Conservation (phyloP, 371 early-diverging fungal genomes). For the Nematocida ausubeli region DNA sequence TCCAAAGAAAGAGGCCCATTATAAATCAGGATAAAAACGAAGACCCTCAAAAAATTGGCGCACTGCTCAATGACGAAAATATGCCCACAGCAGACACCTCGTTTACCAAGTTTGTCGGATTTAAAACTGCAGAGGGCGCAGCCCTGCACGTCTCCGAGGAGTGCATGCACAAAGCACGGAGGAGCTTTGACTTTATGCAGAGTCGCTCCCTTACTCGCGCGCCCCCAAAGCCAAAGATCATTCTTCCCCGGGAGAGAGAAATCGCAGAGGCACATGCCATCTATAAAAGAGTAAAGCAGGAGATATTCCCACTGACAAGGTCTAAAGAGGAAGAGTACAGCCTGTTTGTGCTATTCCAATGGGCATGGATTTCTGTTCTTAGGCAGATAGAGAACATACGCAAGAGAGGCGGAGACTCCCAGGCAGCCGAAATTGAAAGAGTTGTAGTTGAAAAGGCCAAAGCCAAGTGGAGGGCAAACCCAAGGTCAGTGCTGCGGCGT, state of each 20-base stretch:
- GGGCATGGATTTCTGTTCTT: slow-evolving; percentile 38
- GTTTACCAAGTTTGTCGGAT: slow-evolving; percentile 39
- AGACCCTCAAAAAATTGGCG: background rate
- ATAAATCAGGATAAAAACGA: background rate
- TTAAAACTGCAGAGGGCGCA: slow-evolving; percentile 37
- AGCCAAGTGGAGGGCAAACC: slow-evolving; percentile 23
- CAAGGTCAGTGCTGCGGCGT: slow-evolving; percentile 60
- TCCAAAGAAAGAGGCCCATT: background rate
- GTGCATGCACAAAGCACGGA: slow-evolving; percentile 9
- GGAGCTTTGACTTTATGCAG: slow-evolving; percentile 44
- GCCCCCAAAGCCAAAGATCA: slow-evolving; percentile 5
- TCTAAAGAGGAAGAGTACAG: slow-evolving; percentile 2
- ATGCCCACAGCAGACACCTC: background rate
- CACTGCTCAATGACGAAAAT: background rate
- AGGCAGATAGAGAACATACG: slow-evolving; percentile 21
- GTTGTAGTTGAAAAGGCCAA: slow-evolving; percentile 11
- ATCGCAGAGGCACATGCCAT: background rate
- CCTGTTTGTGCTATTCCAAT: slow-evolving; percentile 27
- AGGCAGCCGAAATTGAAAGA: background rate
- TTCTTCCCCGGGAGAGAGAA: slow-evolving; percentile 12
- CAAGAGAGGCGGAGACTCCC: background rate
- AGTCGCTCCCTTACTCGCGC: background rate
- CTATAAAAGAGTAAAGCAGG: slow-evolving; percentile 16
- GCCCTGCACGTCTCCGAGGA: slow-evolving; percentile 1
- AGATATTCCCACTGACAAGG: slow-evolving; percentile 37